Conservation (phyloP, 192 early-diverging fungal genomes). For the Gigaspora rosea region DNA sequence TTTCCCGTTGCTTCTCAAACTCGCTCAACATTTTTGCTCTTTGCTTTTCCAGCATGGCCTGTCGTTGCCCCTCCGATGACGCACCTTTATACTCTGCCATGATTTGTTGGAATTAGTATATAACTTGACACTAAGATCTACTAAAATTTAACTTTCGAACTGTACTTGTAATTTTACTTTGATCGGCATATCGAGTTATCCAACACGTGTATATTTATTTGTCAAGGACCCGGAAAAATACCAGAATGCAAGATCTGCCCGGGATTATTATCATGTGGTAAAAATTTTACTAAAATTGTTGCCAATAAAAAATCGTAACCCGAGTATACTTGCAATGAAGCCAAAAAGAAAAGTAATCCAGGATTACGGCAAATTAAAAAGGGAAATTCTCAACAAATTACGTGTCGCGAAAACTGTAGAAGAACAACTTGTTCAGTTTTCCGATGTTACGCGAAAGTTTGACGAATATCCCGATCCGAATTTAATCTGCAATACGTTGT, state of each 20-base stretch:
- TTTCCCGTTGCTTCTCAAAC: slow-evolving; percentile 68
- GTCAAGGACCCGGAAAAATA: too few species aligned
- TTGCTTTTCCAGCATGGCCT: slow-evolving; percentile 67
- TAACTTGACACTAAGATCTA: too few species aligned
- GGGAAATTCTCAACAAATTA: not conserved
- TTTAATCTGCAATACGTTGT: not conserved
- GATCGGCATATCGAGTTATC: too few species aligned
- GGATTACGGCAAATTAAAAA: not conserved
- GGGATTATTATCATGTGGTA: too few species aligned
- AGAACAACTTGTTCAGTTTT: slow-evolving; percentile 11
- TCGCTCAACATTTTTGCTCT: slow-evolving; percentile 69
- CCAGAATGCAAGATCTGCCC: too few species aligned
- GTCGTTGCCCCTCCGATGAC: slow-evolving; percentile 58
- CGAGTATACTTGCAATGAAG: too few species aligned
- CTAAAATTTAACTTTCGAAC: too few species aligned
- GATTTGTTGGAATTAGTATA: not conserved
- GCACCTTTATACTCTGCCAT: slow-evolving; percentile 51
- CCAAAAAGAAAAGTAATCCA: not conserved
- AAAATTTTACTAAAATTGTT: too few species aligned
- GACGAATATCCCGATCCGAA: slow-evolving; percentile 15
- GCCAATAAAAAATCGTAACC: too few species aligned
- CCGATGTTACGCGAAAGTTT: not conserved
- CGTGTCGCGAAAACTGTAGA: not conserved
- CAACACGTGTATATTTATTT: too few species aligned
- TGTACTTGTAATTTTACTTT: too few species aligned